These are phyloP conservation scores for Silene conica DNA, from an alignment of 148 eudicot species.

Conservation along the genomic window DNA sequence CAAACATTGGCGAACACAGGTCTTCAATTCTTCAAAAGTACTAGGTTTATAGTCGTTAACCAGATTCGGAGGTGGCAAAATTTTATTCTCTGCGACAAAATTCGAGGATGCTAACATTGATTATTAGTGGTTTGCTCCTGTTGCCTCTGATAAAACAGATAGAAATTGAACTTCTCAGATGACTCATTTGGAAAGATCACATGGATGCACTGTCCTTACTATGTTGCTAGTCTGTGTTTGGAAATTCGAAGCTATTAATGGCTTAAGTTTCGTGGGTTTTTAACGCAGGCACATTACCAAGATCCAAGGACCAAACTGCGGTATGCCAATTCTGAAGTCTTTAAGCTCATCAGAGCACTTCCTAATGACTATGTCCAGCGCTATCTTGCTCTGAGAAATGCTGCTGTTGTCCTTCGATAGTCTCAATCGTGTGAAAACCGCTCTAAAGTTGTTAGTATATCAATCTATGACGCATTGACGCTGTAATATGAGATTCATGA, in stretches of 20 bases:
- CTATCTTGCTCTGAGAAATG: slow-evolving; percentile 88
- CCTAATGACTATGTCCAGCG: slow-evolving; percentile 87
- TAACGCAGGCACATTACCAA: slow-evolving; percentile 72
- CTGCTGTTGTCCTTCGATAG: slow-evolving; percentile 76
- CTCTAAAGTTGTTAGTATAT: background rate
- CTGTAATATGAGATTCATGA: background rate
- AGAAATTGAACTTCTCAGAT: background rate
- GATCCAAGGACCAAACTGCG: slow-evolving; percentile 95
- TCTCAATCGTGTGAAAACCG: background rate
- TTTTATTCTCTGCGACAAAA: background rate
- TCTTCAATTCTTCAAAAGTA: too few species aligned
- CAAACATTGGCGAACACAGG: too few species aligned
- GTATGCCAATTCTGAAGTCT: slow-evolving; percentile 80
- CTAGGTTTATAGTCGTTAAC: too few species aligned
- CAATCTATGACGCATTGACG: background rate
- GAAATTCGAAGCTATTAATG: background rate
- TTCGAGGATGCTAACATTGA: background rate
- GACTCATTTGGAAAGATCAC: background rate
- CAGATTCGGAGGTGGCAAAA: background rate
- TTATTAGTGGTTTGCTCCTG: background rate
- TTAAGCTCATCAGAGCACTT: slow-evolving; percentile 75
- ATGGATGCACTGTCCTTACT: background rate
- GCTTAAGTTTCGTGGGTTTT: background rate
- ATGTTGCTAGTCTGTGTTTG: background rate
- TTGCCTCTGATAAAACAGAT: background rate